Base-by-base conservation (phyloP, 495 filamentous ascomycete species). In the Articulospora tetracladia region DNA sequence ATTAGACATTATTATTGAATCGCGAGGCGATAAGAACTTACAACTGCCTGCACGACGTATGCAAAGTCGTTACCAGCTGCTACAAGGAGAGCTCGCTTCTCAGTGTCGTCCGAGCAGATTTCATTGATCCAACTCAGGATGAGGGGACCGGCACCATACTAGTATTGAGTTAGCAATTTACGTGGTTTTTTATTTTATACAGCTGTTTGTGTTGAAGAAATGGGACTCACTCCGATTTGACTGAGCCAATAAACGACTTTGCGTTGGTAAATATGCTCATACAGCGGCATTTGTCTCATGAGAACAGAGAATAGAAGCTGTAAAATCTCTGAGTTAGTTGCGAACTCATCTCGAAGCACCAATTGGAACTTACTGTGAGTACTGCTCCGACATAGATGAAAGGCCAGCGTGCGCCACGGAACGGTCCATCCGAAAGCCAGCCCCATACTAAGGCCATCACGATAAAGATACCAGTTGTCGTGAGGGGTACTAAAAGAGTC, bases 51-150 rank as follows among this genome's bases (percentile, higher is more conserved):
- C 63, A 82, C 74, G 26, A 73, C 66, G 26, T 77, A 59, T 19
- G 55, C 56, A 15, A 56, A 20, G n/a, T 46, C 56, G 19, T 63
- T 63, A 11, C 54, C 54, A 13, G 23, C 28, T 26, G 61, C 73
- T 20, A 81, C 71, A 7, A 83, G 77, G 12, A 85, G 57, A 1
- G 81, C 77, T 36, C 83, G 68, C 65, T 85, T 79, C 58, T 81
- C 77, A n/a, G 78, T 78, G 54, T 80, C 79, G 36, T 75, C 75
- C 11, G 71, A 70, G 64, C 73, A 84, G 67, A 76, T 78, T 62
- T 73, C 81, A 63, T 84, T 77, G 1, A 78, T 76, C 82, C 81
- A 85, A 28, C 53, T 61, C 6, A 57, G 69, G 26, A 61, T 61
- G n/a, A 61, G 51, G 23, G 60, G 55, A 55, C 67, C 67, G 13